A percentile compares a stretch with the other conserved stretches of the same genome.
These are phyloP conservation scores for Cutaneotrichosporon sp. DNA, from an alignment of 1,284 basidiomycete species.

Conservation along the genomic window DNA sequence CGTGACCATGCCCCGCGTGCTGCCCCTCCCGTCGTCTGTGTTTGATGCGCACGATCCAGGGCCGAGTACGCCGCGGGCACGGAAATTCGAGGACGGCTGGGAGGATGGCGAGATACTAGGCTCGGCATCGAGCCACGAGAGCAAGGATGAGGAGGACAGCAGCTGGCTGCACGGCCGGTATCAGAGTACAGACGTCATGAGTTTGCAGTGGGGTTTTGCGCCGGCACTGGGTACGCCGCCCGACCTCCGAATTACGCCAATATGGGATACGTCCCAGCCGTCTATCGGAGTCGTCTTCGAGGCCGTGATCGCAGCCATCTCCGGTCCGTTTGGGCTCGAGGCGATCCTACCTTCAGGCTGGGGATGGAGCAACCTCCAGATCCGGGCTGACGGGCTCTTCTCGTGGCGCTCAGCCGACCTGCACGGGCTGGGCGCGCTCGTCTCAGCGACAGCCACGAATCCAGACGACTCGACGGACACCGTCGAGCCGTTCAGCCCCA, in stretches of 20 bases:
- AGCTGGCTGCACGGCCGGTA: constrained; percentile 41
- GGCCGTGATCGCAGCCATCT: constrained; percentile 9
- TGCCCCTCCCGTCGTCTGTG: constrained; percentile 23
- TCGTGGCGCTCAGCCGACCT: constrained; percentile 31
- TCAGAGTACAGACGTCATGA: constrained; percentile 35
- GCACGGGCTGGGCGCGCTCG: constrained; percentile 19
- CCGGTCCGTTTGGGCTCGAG: constrained; percentile 14
- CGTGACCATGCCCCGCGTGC: constrained; percentile 34
- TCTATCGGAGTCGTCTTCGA: constrained; percentile 27
- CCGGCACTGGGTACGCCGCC: constrained; percentile 16
- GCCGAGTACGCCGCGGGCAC: constrained; percentile 1
- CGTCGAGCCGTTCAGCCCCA: constrained; percentile 1
- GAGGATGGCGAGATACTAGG: constrained; percentile 35
- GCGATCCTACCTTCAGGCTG: constrained; percentile 33
- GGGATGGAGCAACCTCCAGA: constrained; percentile 34
- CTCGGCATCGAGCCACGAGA: constrained; percentile 22
- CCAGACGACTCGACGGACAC: constrained; percentile 31
- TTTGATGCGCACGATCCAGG: constrained; percentile 10
- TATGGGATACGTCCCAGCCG: constrained; percentile 20
- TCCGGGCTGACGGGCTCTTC: constrained; percentile 27
- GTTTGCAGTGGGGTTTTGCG: constrained; percentile 34
- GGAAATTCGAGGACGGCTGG: constrained; percentile 29
- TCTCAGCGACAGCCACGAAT: not conserved
- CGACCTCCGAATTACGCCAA: constrained; percentile 24
- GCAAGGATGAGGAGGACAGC: constrained; percentile 19